Evolutionary conservation across 345 rosid species (phyloP), one percentile per base, ranked within the genome.

Genomic region (Excoecaria agallocha): DNA sequence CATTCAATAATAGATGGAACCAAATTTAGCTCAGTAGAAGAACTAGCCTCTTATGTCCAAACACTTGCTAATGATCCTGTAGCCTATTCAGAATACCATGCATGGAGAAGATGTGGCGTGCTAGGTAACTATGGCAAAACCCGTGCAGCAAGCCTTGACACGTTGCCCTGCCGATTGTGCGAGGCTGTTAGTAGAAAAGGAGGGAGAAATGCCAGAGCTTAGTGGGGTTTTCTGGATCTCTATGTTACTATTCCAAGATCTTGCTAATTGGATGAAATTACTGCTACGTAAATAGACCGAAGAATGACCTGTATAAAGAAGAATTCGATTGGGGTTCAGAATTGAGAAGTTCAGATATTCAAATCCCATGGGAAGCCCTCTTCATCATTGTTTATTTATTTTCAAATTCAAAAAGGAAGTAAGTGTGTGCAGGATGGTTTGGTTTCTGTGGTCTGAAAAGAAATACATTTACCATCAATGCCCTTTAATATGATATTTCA

Each of bases 91-190:
- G 97, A 92, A 79, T 94, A 86, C 77, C 98, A 92, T 24, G 95
- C 97, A 2, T 94, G 97, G 98, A 89, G 97, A 80, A 85, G 98
- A 80, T 94, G 98, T 50, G 98, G 97, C 7, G 75, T 89, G 1
- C 7, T 89, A 73, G 94, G 95, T 16, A 86, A 86, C 87, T 92
- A 92, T 5, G 77, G 87, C 13, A 88, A 76, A 76, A 76, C 89
- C 0, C 91, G 97, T 0, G 82, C 93, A 0, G 67, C 79, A 16
- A 94, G 97, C 83, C 91, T 94, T 0, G 98, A 94, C 86, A 86
- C 97, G 0, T 73, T 94, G 84, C 98, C 98, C 0, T 94, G 98
- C 81, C 75, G 98, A 66, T 80, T 94, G 83, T 91, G 98, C 3
- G 93, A 89, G 78, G 92, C 85, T 30, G 85, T 94, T 62, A 88